These are phyloP conservation scores for Pueraria montana DNA, from an alignment of 306 rosid species.

Conservation along the genomic window DNA sequence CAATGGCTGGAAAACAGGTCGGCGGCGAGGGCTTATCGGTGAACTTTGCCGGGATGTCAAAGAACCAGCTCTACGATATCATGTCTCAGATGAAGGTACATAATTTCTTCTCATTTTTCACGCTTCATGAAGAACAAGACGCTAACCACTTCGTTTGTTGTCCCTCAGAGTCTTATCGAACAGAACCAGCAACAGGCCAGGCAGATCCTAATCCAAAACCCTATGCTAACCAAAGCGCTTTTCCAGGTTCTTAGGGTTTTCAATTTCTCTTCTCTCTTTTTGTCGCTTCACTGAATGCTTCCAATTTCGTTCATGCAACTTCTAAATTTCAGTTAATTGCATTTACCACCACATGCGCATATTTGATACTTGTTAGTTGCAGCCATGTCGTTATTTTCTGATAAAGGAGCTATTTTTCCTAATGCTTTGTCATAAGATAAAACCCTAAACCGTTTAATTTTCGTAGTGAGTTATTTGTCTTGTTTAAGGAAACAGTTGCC, in stretches of 20 bases:
- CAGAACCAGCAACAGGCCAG: slow-evolving; percentile 96
- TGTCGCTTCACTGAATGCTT: not conserved
- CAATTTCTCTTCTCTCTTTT: not conserved
- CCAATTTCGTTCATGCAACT: not conserved
- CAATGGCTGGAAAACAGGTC: slow-evolving; percentile 89
- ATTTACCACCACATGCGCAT: not conserved
- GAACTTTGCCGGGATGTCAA: slow-evolving; percentile 93
- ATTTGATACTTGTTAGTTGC: not conserved
- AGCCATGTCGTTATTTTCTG: not conserved
- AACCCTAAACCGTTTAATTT: slow-evolving; percentile 31
- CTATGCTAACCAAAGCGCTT: slow-evolving; percentile 88
- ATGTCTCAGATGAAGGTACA: slow-evolving; percentile 97
- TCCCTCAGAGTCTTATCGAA: slow-evolving; percentile 73
- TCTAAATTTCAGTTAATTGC: not conserved
- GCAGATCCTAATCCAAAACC: slow-evolving; percentile 95
- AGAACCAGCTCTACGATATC: slow-evolving; percentile 88
- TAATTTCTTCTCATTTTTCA: not conserved
- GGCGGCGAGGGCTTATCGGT: slow-evolving; percentile 76
- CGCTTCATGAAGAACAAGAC: not conserved
- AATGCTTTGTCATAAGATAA: not conserved
- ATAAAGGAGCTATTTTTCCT: slow-evolving; percentile 10
- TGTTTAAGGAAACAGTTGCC: not conserved
- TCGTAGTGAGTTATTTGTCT: not conserved
- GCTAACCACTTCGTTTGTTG: slow-evolving; percentile 31
- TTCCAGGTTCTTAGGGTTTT: slow-evolving; percentile 74